Conservation (phyloP, 768 basidiomycete genomes). For the Termitomyces sp. region DNA sequence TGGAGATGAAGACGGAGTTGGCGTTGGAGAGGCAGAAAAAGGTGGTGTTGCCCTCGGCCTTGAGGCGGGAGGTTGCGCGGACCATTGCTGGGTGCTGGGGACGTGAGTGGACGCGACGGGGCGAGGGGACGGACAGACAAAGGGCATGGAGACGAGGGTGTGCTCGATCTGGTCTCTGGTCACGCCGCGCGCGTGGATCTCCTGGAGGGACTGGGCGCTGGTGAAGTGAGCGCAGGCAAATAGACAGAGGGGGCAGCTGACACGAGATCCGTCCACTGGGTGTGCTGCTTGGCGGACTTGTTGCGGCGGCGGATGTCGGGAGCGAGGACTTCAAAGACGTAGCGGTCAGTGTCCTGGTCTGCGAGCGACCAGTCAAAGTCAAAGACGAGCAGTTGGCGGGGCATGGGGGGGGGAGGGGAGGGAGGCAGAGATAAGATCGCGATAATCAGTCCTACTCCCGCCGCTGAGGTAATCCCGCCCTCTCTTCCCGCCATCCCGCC, state of each 20-base stretch:
- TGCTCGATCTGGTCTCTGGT: conserved; percentile 66
- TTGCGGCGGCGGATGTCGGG: conserved; percentile 81
- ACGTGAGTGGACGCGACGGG: background rate
- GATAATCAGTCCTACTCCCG: no score
- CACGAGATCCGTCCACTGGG: conserved; percentile 96
- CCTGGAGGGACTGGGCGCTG: conserved; percentile 65
- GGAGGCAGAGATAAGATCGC: no score
- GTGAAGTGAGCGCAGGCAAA: conserved; percentile 1
- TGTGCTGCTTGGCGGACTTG: conserved; percentile 51
- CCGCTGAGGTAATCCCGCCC: no score
- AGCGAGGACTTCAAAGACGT: conserved; percentile 83
- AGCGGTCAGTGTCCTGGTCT: conserved; percentile 96
- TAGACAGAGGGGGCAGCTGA: conserved; percentile 31
- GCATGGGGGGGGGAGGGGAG: conserved; percentile 12
- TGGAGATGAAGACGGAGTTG: conserved; percentile 86
- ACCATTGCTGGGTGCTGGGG: conserved; percentile 93
- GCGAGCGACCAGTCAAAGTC: conserved; percentile 98
- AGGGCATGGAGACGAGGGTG: conserved; percentile 77
- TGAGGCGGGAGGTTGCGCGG: conserved; percentile 77
- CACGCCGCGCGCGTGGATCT: conserved; percentile 64
- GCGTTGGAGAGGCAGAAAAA: conserved; percentile 94
- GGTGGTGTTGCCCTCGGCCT: conserved; percentile 59
- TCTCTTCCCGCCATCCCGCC: no score
- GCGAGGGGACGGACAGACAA: conserved; percentile 64
- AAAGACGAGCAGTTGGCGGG: conserved; percentile 77